Evolutionary conservation across 1,284 basidiomycete genomes (phyloP).

Genomic region (Schizophyllum amplum): DNA sequence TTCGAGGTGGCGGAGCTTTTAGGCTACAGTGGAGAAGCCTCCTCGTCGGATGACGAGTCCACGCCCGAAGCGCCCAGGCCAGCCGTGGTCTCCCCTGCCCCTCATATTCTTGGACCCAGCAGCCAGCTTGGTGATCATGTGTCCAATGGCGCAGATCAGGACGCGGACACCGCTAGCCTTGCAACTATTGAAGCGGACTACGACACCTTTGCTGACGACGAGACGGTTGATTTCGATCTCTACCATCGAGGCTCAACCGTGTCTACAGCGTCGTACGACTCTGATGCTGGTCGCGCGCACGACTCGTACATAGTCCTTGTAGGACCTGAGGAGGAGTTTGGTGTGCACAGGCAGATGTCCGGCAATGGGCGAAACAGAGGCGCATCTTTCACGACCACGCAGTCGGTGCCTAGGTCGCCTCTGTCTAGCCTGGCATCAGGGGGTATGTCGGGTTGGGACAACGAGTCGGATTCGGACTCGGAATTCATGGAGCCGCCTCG

Average conservation of each 20-base stretch:
- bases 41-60: constrained; percentile 10
- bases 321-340: not conserved
- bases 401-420: constrained; percentile 9
- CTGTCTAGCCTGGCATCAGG: constrained; percentile 5
- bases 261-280: constrained; percentile 2
- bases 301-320: not conserved
- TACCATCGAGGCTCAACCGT: constrained; percentile 5
- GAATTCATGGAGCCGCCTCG: not conserved
- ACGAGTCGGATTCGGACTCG: not conserved
- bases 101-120: not conserved
- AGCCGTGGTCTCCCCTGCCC: not conserved
- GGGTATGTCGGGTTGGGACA: not conserved
- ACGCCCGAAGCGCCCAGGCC: not conserved
- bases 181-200: constrained; percentile 2
- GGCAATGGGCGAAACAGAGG: not conserved
- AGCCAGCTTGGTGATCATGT: not conserved
- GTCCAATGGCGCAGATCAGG: not conserved
- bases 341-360: not conserved
- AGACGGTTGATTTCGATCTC: constrained; percentile 3
- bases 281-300: constrained; percentile 4
- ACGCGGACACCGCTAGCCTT: not conserved
- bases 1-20: constrained; percentile 10
- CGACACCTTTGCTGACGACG: constrained; percentile 2
- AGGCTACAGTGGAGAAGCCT: not conserved
- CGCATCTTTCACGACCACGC: not conserved